Evolutionary conservation across 2,329 filamentous ascomycete genomes (phyloP).

Genomic region (Paecilomyces dactylethromorphus): DNA sequence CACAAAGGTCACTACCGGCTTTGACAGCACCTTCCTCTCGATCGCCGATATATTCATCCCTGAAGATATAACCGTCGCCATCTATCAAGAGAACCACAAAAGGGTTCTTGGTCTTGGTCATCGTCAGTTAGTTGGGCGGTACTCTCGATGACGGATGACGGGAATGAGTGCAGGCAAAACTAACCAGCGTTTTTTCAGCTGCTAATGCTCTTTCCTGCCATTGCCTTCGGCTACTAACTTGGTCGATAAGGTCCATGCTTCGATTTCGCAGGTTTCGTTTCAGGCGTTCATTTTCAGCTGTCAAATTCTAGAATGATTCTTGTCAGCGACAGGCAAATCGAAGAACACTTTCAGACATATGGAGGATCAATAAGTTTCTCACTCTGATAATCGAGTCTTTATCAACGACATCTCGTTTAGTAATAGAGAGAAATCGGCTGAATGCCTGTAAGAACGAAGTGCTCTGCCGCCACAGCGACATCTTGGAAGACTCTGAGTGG

Average conservation of each 20-base stretch:
- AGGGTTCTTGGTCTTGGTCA: constrained; percentile 31
- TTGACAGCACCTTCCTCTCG: constrained; percentile 41
- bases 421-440: neutral
- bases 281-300: neutral
- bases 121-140: neutral
- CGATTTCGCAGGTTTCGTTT: neutral
- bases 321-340: neutral
- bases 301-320: neutral
- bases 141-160: neutral
- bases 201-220: neutral
- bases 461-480: neutral
- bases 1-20: neutral
- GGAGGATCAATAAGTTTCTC: neutral
- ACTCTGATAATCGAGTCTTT: neutral
- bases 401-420: neutral
- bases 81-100: constrained; percentile 55
- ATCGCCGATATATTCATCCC: constrained; percentile 36
- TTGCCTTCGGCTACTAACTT: neutral
- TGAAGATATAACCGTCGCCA: constrained; percentile 50
- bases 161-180: neutral
- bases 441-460: neutral
- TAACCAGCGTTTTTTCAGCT: neutral
- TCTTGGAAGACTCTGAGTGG: neutral
- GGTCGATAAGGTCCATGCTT: neutral
- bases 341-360: neutral